Evolutionary conservation across 2,329 filamentous ascomycete genomes (phyloP).

Genomic region (Sordariomycetes sp.): DNA sequence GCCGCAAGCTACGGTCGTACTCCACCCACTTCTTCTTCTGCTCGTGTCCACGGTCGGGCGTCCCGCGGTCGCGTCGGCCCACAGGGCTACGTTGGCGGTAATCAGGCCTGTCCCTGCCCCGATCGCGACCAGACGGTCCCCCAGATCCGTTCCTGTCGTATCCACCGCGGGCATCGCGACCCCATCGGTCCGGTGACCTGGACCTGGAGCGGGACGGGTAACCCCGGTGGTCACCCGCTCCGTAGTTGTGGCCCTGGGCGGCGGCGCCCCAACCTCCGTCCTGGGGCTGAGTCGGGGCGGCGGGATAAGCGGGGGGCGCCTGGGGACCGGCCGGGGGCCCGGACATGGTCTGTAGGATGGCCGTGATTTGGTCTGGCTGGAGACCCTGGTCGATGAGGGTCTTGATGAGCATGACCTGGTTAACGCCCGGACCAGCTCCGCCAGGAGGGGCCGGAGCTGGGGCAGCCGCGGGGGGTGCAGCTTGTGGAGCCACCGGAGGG

Average conservation of each 20-base stretch:
- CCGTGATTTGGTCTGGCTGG: slow-evolving; percentile 64
- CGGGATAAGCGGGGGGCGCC: slow-evolving; percentile 20
- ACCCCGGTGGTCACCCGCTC: not conserved
- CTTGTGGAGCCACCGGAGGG: slow-evolving; percentile 50
- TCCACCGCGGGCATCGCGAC: slow-evolving; percentile 52
- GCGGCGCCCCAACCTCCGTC: slow-evolving; percentile 9
- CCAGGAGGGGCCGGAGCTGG: slow-evolving; percentile 22
- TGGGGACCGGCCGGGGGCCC: slow-evolving; percentile 17
- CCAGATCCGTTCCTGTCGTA: slow-evolving; percentile 62
- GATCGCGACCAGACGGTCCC: slow-evolving; percentile 44
- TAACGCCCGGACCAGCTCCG: slow-evolving; percentile 23
- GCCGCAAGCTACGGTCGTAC: slow-evolving; percentile 62
- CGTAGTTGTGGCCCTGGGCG: not conserved
- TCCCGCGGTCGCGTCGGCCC: slow-evolving; percentile 52
- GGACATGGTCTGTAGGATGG: slow-evolving; percentile 43
- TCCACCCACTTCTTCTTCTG: slow-evolving; percentile 59
- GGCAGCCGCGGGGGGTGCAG: slow-evolving; percentile 25
- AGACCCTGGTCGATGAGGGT: slow-evolving; percentile 65
- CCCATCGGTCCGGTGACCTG: slow-evolving; percentile 69
- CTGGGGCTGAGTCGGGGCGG: slow-evolving; percentile 29
- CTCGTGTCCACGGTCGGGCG: slow-evolving; percentile 21
- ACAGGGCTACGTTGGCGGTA: slow-evolving; percentile 85
- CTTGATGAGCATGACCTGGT: slow-evolving; percentile 65
- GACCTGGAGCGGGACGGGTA: slow-evolving; percentile 55
- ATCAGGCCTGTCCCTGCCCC: slow-evolving; percentile 46